phyloP scores from a whole-genome alignment of 129 eudicot species.

The Tanacetum coccineum region DNA sequence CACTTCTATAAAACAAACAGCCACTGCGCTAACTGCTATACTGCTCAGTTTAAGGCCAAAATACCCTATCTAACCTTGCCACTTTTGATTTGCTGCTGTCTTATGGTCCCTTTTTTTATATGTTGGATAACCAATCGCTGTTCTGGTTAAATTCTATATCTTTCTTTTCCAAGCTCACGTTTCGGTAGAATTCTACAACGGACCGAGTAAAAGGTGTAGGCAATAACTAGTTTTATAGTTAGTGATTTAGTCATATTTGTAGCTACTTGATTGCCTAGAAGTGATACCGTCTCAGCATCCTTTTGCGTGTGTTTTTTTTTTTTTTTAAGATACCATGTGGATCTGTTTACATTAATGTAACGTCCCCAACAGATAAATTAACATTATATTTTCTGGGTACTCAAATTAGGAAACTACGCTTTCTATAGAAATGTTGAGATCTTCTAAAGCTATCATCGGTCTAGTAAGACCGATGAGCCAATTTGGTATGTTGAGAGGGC shows the following conservation, averaged over 20 bases:
- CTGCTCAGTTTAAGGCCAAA: too few relatives aligned
- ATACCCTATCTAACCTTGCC: too few relatives aligned
- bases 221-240: background rate
- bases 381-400: background rate
- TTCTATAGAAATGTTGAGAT: background rate
- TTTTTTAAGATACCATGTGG: background rate
- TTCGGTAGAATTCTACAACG: too few relatives aligned
- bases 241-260: background rate
- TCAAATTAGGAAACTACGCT: background rate
- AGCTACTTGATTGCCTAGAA: background rate
- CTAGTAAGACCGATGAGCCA: slow-evolving; percentile 35
- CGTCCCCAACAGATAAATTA: background rate
- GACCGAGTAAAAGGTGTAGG: background rate
- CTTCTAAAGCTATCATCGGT: slow-evolving; percentile 1
- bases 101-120: too few relatives aligned
- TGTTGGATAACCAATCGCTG: too few relatives aligned
- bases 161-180: too few relatives aligned
- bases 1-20: too few relatives aligned
- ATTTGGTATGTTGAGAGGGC: slow-evolving; percentile 23
- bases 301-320: too few relatives aligned
- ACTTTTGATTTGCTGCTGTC: too few relatives aligned
- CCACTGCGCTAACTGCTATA: too few relatives aligned
- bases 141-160: too few relatives aligned
- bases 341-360: background rate
- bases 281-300: background rate